phyloP scores from a whole-genome alignment of 345 rosid species.

The Acer yangbiense region DNA sequence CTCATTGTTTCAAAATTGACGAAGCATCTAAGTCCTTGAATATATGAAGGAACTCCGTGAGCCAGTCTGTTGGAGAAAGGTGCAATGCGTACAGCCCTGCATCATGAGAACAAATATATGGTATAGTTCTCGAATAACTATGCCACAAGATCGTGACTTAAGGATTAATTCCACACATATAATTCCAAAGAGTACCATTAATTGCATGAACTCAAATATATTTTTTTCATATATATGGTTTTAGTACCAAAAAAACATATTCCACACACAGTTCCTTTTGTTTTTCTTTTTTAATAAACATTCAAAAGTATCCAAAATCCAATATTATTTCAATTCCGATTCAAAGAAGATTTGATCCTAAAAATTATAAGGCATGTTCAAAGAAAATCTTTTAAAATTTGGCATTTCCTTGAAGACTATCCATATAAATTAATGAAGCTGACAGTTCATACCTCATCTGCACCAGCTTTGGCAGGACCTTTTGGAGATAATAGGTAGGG shows the following conservation, averaged over 20 bases:
- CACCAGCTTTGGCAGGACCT: slow-evolving; percentile 84
- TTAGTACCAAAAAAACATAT: background rate
- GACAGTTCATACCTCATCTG: slow-evolving; percentile 54
- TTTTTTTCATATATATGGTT: background rate
- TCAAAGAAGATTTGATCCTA: background rate
- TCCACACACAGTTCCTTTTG: too few relatives aligned
- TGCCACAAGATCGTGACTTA: background rate
- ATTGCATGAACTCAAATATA: background rate
- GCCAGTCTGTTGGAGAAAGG: slow-evolving; percentile 98
- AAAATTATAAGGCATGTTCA: background rate
- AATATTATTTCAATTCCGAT: background rate
- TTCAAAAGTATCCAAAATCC: background rate
- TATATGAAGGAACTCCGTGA: slow-evolving; percentile 70
- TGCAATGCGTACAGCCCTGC: slow-evolving; percentile 96
- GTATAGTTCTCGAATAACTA: background rate
- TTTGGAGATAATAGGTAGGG: slow-evolving; percentile 79
- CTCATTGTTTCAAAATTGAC: slow-evolving; percentile 83
- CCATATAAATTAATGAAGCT: background rate
- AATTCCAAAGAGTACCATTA: background rate
- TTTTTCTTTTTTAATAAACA: too few relatives aligned
- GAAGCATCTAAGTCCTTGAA: slow-evolving; percentile 89
- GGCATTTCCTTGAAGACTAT: background rate
- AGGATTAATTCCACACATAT: background rate
- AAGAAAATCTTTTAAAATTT: background rate
- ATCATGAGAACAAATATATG: slow-evolving; percentile 20